These are phyloP conservation scores for Phytophthora colocasiae DNA, from an alignment of 352 stramenopile genomes.

Conservation along the genomic window DNA sequence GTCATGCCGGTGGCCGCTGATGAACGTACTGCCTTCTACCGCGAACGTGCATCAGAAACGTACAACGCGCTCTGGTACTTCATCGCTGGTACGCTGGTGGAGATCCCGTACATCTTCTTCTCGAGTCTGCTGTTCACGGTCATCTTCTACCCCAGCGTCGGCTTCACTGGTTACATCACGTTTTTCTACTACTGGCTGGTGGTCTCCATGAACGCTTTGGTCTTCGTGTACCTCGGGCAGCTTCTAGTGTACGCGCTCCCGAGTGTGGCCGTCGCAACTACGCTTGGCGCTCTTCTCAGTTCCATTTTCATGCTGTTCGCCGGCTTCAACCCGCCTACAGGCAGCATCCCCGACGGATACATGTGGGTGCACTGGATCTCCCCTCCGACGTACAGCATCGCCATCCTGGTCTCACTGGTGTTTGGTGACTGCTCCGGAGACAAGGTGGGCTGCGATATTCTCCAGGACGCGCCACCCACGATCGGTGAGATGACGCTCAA, in stretches of 20 bases:
- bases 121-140: constrained; percentile 52
- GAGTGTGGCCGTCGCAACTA: constrained; percentile 44
- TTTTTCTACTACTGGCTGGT: constrained; percentile 69
- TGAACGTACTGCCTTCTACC: constrained; percentile 75
- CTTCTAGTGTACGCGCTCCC: constrained; percentile 55
- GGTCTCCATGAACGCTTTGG: constrained; percentile 51
- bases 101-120: constrained; percentile 54
- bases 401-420: constrained; percentile 45
- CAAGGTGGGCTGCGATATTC: constrained; percentile 12
- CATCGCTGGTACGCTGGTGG: constrained; percentile 54
- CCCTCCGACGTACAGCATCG: constrained; percentile 54
- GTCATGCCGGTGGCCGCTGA: constrained; percentile 30
- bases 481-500: constrained; percentile 51
- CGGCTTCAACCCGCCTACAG: constrained; percentile 62
- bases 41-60: constrained; percentile 88
- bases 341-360: constrained; percentile 56
- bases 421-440: constrained; percentile 44
- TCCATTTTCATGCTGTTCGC: constrained; percentile 64
- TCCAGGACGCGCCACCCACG: constrained; percentile 26
- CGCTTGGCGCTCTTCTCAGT: constrained; percentile 48
- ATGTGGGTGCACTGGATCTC: constrained; percentile 67
- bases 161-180: constrained; percentile 47
- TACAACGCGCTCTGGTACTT: constrained; percentile 81
- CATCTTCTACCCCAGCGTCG: constrained; percentile 66
- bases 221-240: constrained; percentile 60